Evolutionary conservation across 129 eudicot genomes (phyloP).

Genomic region (Logfia minima): DNA sequence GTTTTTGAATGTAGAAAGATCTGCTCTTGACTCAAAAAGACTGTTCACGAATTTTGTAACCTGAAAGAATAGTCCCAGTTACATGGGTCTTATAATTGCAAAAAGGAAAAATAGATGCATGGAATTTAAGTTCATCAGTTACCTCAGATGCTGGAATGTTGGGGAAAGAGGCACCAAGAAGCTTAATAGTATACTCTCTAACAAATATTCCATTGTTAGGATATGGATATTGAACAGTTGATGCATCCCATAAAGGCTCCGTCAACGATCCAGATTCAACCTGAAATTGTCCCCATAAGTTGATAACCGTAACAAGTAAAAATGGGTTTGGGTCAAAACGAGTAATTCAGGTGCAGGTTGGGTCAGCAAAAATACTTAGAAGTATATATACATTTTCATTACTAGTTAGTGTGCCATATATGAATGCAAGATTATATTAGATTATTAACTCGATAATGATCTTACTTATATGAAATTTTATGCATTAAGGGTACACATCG

Average conservation of each 20-base stretch:
- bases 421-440: neutral
- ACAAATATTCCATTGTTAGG: slow-evolving; percentile 78
- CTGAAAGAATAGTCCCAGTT: slow-evolving; percentile 34
- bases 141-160: slow-evolving; percentile 91
- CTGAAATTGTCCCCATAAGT: slow-evolving; percentile 40
- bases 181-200: slow-evolving; percentile 86
- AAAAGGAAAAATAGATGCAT: neutral
- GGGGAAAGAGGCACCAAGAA: slow-evolving; percentile 88
- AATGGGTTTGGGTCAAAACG: neutral
- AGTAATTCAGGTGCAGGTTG: neutral
- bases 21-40: slow-evolving; percentile 72
- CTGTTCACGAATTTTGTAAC: slow-evolving; percentile 89
- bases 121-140: neutral
- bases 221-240: slow-evolving; percentile 73
- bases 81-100: neutral
- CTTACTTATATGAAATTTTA: neutral
- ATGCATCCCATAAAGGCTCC: slow-evolving; percentile 89
- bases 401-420: neutral
- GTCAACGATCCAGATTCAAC: slow-evolving; percentile 73
- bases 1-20: slow-evolving; percentile 73
- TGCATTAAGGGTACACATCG: neutral
- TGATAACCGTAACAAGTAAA: neutral
- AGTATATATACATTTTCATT: neutral
- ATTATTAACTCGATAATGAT: neutral
- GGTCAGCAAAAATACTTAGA: neutral